These are phyloP conservation scores for Straminergon stramineum DNA, from an alignment of 225 moss, liverwort and hornwort species.

Conservation along the genomic window DNA sequence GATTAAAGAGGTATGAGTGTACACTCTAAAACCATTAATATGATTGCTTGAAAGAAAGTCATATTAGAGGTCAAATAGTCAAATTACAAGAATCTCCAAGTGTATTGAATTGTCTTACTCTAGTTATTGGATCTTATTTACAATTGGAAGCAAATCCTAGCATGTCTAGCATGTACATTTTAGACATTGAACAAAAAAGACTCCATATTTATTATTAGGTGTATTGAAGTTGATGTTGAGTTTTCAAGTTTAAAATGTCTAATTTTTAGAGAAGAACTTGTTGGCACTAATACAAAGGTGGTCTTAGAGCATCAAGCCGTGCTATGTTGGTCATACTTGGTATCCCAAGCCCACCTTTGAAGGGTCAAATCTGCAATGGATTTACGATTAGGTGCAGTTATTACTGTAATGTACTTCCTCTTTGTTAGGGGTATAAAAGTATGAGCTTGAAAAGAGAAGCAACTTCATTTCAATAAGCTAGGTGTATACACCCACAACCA, in stretches of 20 bases:
- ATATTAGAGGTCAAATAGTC: not conserved
- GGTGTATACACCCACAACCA: not conserved
- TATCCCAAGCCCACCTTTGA: not conserved
- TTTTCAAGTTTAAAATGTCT: not conserved
- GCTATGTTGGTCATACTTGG: rapidly evolving
- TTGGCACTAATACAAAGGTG: not conserved
- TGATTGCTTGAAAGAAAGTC: not conserved
- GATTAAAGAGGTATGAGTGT: not conserved
- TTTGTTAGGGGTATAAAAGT: not conserved
- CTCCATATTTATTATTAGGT: too few species aligned
- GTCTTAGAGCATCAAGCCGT: rapidly evolving
- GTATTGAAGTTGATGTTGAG: not conserved
- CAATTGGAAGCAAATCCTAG: not conserved
- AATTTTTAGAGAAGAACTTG: not conserved
- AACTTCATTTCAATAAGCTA: not conserved
- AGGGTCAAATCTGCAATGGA: rapidly evolving
- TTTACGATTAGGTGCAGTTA: rapidly evolving
- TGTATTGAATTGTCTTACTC: not conserved
- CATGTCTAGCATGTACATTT: not conserved
- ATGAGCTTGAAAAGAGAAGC: not conserved
- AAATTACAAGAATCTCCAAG: not conserved
- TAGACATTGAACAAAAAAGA: too few species aligned
- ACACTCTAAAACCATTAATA: not conserved
- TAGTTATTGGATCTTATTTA: not conserved
- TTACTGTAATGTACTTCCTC: not conserved